Conservation (phyloP, 2,329 filamentous ascomycete species). For the Thielaviopsis euricoi region DNA sequence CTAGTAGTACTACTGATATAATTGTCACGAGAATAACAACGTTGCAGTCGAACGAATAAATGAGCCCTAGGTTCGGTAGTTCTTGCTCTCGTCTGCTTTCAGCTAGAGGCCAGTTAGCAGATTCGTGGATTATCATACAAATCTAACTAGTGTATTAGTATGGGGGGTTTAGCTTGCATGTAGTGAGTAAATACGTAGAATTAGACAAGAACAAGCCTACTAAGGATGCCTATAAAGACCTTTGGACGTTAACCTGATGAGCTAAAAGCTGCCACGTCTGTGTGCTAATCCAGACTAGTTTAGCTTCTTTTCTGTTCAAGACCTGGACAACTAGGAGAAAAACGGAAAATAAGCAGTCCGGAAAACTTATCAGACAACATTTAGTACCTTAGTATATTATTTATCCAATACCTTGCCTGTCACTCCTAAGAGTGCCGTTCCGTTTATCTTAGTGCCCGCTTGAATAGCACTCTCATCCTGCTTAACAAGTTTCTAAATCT, state of each 20-base stretch:
- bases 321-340: no score
- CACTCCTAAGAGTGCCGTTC: neutral
- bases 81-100: neutral
- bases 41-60: neutral
- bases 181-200: no score
- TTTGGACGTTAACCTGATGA: conserved; percentile 3
- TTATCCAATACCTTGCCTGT: neutral
- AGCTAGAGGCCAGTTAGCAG: neutral
- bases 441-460: neutral
- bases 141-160: no score
- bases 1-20: no score
- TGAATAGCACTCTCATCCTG: no score
- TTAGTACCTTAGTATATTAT: neutral
- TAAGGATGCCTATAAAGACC: neutral
- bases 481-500: neutral
- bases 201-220: neutral
- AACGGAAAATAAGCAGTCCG: no score
- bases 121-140: no score
- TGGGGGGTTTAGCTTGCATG: no score
- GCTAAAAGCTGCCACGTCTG: neutral
- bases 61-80: neutral
- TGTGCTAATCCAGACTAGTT: neutral
- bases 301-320: neutral
- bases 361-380: neutral
- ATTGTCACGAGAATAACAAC: neutral